Evolutionary conservation across 139 green algal genomes (phyloP), one percentile per base, ranked within the genome.

Genomic region (Coelastrella sp.): DNA sequence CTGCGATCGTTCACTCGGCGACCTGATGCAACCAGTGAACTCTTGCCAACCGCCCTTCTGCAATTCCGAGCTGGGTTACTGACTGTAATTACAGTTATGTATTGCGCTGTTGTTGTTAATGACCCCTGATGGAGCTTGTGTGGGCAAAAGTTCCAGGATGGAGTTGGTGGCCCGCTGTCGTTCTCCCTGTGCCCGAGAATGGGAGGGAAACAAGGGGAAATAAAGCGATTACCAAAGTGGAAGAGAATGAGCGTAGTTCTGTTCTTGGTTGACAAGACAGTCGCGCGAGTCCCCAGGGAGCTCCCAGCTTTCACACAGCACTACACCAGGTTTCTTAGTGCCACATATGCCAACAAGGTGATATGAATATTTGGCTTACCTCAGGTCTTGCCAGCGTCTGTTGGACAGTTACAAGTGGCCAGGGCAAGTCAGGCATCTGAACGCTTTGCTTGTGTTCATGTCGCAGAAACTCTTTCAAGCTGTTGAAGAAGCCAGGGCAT

Each of bases 261-360:
- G 79, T 85, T 85, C 30, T 43, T 85, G 79, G 63, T 85, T 34
- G 79, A 85, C 60, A 59, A 60, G 30, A 85, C 79, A 25, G 79
- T 76, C 9, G 79, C 79, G 27, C 62, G 43, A 25, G 79, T 85
- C 7, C 40, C 60, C 45, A 37, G 32, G 21, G 50, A 19, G 34
- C 63, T 60, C 25, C 79, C 79, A 11, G 27, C 32, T 35, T 76
- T 64, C 25, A 6, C 53, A 23, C 57, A 48, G 43, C 63, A 85
- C 19, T 74, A 76, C 27, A 77, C 23, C 43, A 66, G 79, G 19
- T 74, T 85, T 8, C 27, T 85, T 27, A n/a, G 4, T 2, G 25
- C 79, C 15, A 67, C 63, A 1, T 85, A 74, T 41, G n/a, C 19
- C 11, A 76, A 85, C 48, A 85, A 85, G 79, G 79, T 85, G 13